Evolutionary conservation across 257 asterid species (phyloP).

Genomic region (Solanum appendiculatum): DNA sequence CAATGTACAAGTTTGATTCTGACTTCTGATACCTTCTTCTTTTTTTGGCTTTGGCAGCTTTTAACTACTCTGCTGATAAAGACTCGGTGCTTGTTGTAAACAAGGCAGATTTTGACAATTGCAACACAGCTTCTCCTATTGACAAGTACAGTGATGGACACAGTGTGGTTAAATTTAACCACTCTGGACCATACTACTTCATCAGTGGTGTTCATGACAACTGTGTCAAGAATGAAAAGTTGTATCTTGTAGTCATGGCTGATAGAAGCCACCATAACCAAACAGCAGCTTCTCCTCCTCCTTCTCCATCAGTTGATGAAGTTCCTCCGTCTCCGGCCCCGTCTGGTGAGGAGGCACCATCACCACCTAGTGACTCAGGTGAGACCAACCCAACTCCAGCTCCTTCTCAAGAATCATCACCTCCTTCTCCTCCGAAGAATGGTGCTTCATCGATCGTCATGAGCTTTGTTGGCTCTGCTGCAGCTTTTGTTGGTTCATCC

Average conservation of each 20-base stretch:
- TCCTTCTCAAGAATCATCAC: constrained; percentile 45
- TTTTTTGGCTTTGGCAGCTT: constrained; percentile 40
- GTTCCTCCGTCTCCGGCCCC: constrained; percentile 39
- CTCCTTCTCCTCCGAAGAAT: constrained; percentile 24
- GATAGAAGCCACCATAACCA: constrained; percentile 32
- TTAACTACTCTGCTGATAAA: constrained; percentile 34
- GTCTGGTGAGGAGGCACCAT: constrained; percentile 21
- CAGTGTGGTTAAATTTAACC: constrained; percentile 27
- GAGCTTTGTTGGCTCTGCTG: constrained; percentile 26
- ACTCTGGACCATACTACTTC: constrained; percentile 65
- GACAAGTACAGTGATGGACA: constrained; percentile 48
- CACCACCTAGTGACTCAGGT: constrained; percentile 23
- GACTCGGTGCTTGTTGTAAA: constrained; percentile 64
- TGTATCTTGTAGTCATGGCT: constrained; percentile 58
- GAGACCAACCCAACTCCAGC: constrained; percentile 33
- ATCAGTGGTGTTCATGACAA: constrained; percentile 61
- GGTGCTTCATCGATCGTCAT: constrained; percentile 19
- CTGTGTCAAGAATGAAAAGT: constrained; percentile 61
- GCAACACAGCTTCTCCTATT: constrained; percentile 40
- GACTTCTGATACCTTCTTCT: background rate
- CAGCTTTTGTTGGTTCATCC: constrained; percentile 31
- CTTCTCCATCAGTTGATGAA: constrained; percentile 11
- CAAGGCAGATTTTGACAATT: constrained; percentile 41
- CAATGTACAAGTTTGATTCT: background rate
- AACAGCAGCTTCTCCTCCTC: constrained; percentile 17